Base-by-base conservation (phyloP, 306 rosid species). In the Quercus wislizeni region DNA sequence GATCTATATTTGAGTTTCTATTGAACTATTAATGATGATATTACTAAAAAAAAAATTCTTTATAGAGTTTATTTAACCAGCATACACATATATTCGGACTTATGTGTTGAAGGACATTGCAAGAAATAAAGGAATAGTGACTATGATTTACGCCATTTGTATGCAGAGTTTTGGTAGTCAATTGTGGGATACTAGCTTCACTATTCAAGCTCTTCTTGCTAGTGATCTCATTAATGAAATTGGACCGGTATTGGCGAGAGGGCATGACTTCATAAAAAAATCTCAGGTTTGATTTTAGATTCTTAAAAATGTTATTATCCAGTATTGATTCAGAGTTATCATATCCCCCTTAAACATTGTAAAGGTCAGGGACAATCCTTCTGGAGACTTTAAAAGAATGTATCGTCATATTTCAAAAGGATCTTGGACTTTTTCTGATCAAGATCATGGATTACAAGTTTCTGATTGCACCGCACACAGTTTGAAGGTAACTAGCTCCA, bases 361-460 rank as follows among this genome's bases (percentile, higher is more conserved):
- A 5, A 28, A 90, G 94, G 92, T 90, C 2, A 87, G 82, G 28
- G 89, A 85, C n/a, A 88, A 93, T 49, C 91, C 93, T 52, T 83
- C 74, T 0, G 97, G 93, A 51, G 89, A 91, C 74, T 91, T 91
- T 69, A 83, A 85, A 65, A 79, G 83, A 33, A 91, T 91, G 97
- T 14, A 83, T 78, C 92, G 92, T 58, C 97, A 93, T 75, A 93
- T 86, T 76, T 93, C 94, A 9, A 93, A 91, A 81, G 98, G 98
- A 17, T 76, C 92, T 5, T 93, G 98, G 98, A 87, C 94, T 31
- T 91, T 91, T 71, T 93, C 98, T 10, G 94, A 93, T 62, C 87
- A 84, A 71, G 98, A 93, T 76, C 94, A 91, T 17, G 98, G 97
- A 78, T 93, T 94, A 97, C 97, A 91, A 80, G 90, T 87, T 84